Evolutionary conservation across 495 filamentous ascomycete species (phyloP).

Genomic region (Penicillium tannophilum): DNA sequence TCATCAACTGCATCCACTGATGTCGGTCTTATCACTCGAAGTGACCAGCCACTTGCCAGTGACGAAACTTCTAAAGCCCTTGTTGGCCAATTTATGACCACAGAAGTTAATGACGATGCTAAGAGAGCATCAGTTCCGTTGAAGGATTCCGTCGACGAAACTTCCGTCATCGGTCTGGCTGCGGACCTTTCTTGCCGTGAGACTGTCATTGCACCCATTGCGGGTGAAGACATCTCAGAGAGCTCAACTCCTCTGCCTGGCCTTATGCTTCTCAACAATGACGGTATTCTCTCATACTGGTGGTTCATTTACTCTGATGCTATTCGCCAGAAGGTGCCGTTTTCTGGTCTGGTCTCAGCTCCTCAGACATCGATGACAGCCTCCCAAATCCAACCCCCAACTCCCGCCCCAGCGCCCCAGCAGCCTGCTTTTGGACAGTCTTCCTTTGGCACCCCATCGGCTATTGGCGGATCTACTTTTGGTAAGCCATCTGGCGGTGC

Average conservation of each 20-base stretch:
- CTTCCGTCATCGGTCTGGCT: constrained; percentile 76
- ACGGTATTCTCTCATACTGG: constrained; percentile 84
- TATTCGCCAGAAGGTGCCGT: constrained; percentile 69
- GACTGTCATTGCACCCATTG: constrained; percentile 75
- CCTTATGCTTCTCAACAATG: constrained; percentile 83
- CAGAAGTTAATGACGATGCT: constrained; percentile 73
- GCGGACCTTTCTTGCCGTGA: constrained; percentile 83
- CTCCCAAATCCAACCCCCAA: constrained; percentile 17
- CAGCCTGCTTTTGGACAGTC: constrained; percentile 45
- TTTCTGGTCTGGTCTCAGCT: constrained; percentile 61
- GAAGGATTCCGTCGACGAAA: constrained; percentile 69
- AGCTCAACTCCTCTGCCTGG: constrained; percentile 83
- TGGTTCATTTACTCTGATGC: constrained; percentile 90
- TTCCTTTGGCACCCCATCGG: constrained; percentile 39
- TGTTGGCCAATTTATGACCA: constrained; percentile 69
- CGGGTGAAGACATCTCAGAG: constrained; percentile 71
- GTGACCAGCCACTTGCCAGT: constrained; percentile 63
- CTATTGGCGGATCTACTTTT: constrained; percentile 40
- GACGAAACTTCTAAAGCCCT: constrained; percentile 61
- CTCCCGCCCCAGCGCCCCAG: constrained; percentile 21
- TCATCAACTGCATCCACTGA: constrained; percentile 77
- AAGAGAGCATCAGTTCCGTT: constrained; percentile 77
- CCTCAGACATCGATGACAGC: constrained; percentile 29
- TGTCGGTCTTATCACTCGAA: constrained; percentile 74
- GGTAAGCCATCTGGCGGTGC: constrained; percentile 29